Evolutionary conservation across 2,329 filamentous ascomycete genomes (phyloP), one percentile per base, ranked within the genome.

Genomic region (Xylaria hypoxylon): DNA sequence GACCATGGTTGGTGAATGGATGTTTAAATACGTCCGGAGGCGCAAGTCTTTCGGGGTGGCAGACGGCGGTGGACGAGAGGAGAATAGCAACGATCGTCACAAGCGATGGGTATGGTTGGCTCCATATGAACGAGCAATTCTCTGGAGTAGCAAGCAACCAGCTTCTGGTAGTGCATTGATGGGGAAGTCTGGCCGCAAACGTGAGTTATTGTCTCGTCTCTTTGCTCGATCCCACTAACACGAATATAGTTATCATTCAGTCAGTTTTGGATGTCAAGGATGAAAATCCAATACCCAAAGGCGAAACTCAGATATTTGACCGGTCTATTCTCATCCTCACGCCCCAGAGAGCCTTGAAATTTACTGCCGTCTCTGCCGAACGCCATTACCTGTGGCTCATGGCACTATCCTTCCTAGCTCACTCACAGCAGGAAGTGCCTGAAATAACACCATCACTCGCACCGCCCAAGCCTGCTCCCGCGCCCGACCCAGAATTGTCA

Each of bases 81-180:
- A 92, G 69, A 90, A 85, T 69, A 89, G 92, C 79, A 89, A 88
- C 69, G 90, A 91, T 71, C 91, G 96, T 33, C 96, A 99, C 78
- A 97, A 94, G 82, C 87, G 96, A 78, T 99, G 96, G 96, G 96
- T 99, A 1, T 99, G 96, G 96, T 87, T 99, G 69, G 96, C 95
- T 19, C 96, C 96, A 2, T 98, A 99, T 76, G 96, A 99, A 80
- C 87, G 94, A 69, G 91, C 95, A 13, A 95, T 99, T 67, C 92
- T 99, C 79, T 99, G 96, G 96, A 97, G 95, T 79, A 97, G 92
- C 84, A 97, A 97, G 84, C 96, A 99, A 80, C 96, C 96, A 17
- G 93, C 90, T 10, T 93, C 90, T 72, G 94, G 94, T 35, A 91
- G 89, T 73, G 95, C 94, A 35, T 81, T 99, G 79, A 86, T 98